phyloP scores from a whole-genome alignment of 2,329 filamentous ascomycete species.

The Exophiala dermatitidis region DNA sequence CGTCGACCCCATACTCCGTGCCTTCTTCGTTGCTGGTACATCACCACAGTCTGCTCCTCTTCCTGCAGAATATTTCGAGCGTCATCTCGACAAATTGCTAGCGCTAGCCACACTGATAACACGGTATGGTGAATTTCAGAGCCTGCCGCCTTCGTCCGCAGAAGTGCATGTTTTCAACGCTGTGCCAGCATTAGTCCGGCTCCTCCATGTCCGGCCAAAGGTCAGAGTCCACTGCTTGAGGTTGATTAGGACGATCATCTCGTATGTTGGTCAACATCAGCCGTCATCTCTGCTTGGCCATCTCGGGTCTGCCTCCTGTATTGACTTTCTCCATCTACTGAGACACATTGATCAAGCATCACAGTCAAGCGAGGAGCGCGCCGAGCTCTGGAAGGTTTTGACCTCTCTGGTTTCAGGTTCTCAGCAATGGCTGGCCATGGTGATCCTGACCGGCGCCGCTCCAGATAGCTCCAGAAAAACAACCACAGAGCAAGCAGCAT shows the following conservation, averaged over 20 bases:
- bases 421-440: constrained; percentile 94
- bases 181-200: constrained; percentile 34
- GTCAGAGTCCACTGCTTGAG: constrained; percentile 6
- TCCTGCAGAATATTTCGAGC: constrained; percentile 47
- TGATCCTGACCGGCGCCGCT: constrained; percentile 78
- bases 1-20: constrained; percentile 68
- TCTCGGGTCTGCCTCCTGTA: constrained; percentile 72
- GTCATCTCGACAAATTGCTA: constrained; percentile 59
- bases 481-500: constrained; percentile 44
- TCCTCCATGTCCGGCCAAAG: constrained; percentile 7
- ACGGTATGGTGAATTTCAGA: constrained; percentile 59
- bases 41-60: constrained; percentile 33
- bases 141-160: constrained; percentile 57
- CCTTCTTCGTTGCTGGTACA: constrained; percentile 52
- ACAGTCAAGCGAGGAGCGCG: constrained; percentile 26
- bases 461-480: constrained; percentile 61
- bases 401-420: constrained; percentile 78
- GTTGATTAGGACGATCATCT: constrained; percentile 9
- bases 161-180: constrained; percentile 76
- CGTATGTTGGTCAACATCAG: constrained; percentile 14
- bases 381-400: constrained; percentile 74
- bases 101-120: constrained; percentile 62
- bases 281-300: constrained; percentile 62
- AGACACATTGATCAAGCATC: constrained; percentile 62
- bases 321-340: constrained; percentile 73